Percentiles rank a stretch among this genome's conserved stretches.
Evolutionary conservation across 441 rosid genomes (phyloP).

Genomic region (Metrosideros polymorpha): DNA sequence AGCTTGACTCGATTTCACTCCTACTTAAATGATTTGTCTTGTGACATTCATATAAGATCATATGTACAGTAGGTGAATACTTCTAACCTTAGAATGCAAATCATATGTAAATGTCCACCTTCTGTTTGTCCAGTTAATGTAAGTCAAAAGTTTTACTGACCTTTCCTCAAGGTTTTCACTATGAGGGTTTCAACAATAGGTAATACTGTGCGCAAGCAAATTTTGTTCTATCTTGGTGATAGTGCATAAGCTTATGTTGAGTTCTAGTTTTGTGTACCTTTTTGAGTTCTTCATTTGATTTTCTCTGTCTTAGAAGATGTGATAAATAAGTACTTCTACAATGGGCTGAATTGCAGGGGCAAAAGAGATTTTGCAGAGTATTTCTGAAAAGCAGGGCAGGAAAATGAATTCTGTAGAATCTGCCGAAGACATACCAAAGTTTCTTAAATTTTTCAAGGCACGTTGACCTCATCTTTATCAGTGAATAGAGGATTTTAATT

Average conservation of each 20-base stretch:
- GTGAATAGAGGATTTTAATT: background rate
- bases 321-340: background rate
- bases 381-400: conserved; percentile 86
- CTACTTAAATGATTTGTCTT: background rate
- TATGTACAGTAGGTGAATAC: background rate
- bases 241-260: background rate
- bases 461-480: background rate
- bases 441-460: conserved; percentile 77
- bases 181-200: background rate
- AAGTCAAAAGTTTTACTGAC: background rate
- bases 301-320: background rate
- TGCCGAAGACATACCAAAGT: conserved; percentile 61
- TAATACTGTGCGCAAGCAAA: background rate
- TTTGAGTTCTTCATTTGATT: background rate
- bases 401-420: conserved; percentile 84
- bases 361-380: conserved; percentile 61
- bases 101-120: background rate
- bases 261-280: conserved; percentile 1
- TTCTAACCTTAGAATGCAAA: background rate
- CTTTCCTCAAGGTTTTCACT: background rate
- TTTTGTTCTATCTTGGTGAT: background rate
- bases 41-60: background rate
- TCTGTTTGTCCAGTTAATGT: background rate
- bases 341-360: conserved; percentile 46
- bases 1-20: background rate